Conservation (phyloP, 176 grass and related monocot species). For the Musa troglodytarum region DNA sequence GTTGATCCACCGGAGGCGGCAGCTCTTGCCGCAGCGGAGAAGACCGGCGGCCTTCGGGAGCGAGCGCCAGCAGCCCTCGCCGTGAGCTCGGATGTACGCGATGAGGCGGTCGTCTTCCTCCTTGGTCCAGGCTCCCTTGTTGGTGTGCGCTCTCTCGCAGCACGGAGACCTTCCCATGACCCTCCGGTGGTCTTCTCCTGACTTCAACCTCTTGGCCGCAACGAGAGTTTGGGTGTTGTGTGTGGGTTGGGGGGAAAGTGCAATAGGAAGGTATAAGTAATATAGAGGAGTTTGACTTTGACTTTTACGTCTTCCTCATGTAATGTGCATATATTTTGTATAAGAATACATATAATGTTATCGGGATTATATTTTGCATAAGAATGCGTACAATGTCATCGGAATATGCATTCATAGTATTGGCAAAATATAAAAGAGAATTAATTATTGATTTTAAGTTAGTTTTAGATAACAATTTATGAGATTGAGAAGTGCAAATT, state of each 20-base stretch:
- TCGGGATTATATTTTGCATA: too few species aligned
- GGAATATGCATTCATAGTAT: too few species aligned
- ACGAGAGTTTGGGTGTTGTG: background rate
- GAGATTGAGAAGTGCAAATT: too few species aligned
- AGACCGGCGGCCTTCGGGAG: constrained; percentile 38
- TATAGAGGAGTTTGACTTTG: background rate
- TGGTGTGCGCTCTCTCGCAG: constrained; percentile 13
- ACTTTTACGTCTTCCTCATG: too few species aligned
- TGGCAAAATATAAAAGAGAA: too few species aligned
- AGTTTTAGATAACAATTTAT: too few species aligned
- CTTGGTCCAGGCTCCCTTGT: background rate
- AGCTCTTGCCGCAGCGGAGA: constrained; percentile 93
- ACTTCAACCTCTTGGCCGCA: background rate
- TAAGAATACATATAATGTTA: too few species aligned
- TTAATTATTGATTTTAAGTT: too few species aligned
- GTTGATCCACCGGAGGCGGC: constrained; percentile 98
- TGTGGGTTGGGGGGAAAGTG: background rate
- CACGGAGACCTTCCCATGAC: constrained; percentile 10
- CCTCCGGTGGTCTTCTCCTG: background rate
- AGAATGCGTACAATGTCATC: too few species aligned
- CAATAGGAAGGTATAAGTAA: background rate
- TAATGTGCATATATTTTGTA: too few species aligned
- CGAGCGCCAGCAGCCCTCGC: constrained; percentile 7
- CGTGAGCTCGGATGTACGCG: constrained; percentile 5
- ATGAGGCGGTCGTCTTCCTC: constrained; percentile 10